Base-by-base conservation (phyloP, 1,284 basidiomycete species). In the Kalmanozyma brasiliensis region DNA sequence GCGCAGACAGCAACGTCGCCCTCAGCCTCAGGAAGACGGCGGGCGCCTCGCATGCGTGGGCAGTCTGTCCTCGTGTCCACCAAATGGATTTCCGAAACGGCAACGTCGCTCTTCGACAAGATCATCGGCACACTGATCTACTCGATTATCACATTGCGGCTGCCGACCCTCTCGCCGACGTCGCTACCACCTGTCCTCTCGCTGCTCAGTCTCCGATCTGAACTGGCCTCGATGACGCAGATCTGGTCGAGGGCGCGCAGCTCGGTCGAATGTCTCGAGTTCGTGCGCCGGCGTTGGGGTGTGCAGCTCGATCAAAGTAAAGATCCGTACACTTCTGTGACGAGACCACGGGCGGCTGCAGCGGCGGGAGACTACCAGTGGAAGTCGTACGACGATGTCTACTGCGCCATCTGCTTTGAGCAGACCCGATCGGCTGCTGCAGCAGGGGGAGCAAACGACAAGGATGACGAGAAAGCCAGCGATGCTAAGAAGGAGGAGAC, bases 341-440 rank as follows among this genome's bases (percentile, higher is more conserved):
- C 29, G 16, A 52, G 63, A 4, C 58, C 68, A 7, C 32, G 68
- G 13, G 71, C 66, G 1, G 52, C 52, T 2, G 45, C 38, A 23
- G 67, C 49, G 8, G 43, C 38, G 14, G 61, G 67, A 5, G 67
- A 64, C 20, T 70, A 70, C 43, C 30, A 51, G 37, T 70, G 67
- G 67, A 70, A 64, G 57, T 64, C 61, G 37, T 43, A 56, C 45
- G 63, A 67, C 13, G 66, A 64, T 36, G 63, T 72, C 13, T 59
- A 57, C 20, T 75, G 73, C 34, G 56, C 70, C 32, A 75, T 75
- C 32, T 75, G 73, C 42, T 72, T 75, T n/a, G 73, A 75, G 36
- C 32, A 48, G 22, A 66, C 65, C 10, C 46, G 59, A 14, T 35
- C 53, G 8, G 49, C 45, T 3, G 45, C 34, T 8, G 46, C 22